Conservation (phyloP, 2,329 filamentous ascomycete species). For the Trichophyton benhamiae region DNA sequence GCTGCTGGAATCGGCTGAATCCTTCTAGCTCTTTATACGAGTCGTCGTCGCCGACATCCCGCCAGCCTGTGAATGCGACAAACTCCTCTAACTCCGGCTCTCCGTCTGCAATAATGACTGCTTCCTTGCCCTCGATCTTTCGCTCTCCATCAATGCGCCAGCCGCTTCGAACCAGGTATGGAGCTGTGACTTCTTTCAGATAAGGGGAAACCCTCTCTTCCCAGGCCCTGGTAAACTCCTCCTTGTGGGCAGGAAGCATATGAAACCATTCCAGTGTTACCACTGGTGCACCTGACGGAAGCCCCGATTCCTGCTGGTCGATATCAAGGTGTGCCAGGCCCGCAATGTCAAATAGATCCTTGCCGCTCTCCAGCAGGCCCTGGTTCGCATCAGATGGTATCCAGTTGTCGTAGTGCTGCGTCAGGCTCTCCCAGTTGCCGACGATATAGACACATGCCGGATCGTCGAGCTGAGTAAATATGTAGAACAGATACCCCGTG, state of each 20-base stretch:
- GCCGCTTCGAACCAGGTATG: conserved; percentile 23
- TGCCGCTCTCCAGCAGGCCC: conserved; percentile 25
- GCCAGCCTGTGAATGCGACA: conserved; percentile 33
- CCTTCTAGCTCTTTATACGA: conserved; percentile 24
- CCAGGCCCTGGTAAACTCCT: conserved; percentile 21
- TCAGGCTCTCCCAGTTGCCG: conserved; percentile 35
- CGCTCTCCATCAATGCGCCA: conserved; percentile 30
- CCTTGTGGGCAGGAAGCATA: conserved; percentile 15
- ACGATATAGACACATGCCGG: conserved; percentile 33
- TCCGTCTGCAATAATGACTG: neutral
- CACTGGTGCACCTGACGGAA: conserved; percentile 22
- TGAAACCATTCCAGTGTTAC: conserved; percentile 27
- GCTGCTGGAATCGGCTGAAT: conserved; percentile 20
- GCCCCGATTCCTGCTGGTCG: conserved; percentile 18
- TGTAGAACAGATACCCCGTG: conserved; percentile 27
- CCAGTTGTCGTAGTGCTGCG: conserved; percentile 32
- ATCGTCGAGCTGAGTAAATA: conserved; percentile 35
- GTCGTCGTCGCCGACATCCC: conserved; percentile 24
- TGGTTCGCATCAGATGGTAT: conserved; percentile 34
- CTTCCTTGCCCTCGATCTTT: conserved; percentile 7
- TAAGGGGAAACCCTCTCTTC: conserved; percentile 15
- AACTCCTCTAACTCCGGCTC: conserved; percentile 27
- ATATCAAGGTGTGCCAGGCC: conserved; percentile 36
- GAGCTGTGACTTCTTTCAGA: conserved; percentile 16
- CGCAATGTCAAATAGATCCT: conserved; percentile 28